These are phyloP conservation scores for Boletus fagicola DNA, from an alignment of 768 basidiomycete species.

Conservation along the genomic window DNA sequence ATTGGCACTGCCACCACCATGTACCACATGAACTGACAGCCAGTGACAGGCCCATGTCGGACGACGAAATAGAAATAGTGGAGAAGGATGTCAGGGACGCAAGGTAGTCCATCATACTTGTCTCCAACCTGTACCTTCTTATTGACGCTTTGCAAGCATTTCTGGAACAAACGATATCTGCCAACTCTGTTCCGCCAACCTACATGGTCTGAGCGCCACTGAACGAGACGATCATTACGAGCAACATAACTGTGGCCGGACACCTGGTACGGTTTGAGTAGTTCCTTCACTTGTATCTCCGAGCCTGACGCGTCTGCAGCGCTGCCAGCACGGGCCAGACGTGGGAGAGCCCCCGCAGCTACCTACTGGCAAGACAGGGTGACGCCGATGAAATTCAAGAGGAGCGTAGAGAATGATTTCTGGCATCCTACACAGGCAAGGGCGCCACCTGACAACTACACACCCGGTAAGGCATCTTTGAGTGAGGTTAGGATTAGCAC, in stretches of 20 bases:
- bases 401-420: constrained; percentile 40
- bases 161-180: constrained; percentile 37
- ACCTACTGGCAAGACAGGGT: constrained; percentile 1
- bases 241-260: constrained; percentile 38
- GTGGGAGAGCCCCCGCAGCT: constrained; percentile 13
- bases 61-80: constrained; percentile 31
- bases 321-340: background rate
- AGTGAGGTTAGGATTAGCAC: constrained; percentile 4
- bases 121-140: background rate
- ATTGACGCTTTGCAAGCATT: constrained; percentile 8
- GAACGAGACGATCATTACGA: constrained; percentile 58
- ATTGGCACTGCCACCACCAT: constrained; percentile 12
- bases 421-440: constrained; percentile 54
- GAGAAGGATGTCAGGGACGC: background rate
- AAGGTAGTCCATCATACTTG: constrained; percentile 11
- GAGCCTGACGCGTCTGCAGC: constrained; percentile 13
- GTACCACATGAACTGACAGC: too few species aligned
- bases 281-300: background rate
- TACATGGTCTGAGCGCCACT: constrained; percentile 37
- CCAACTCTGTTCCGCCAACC: constrained; percentile 47
- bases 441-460: constrained; percentile 54
- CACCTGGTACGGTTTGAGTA: constrained; percentile 7
- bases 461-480: constrained; percentile 56
- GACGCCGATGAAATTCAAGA: constrained; percentile 5
- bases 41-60: constrained; percentile 15